phyloP scores from a whole-genome alignment of 2,329 filamentous ascomycete genomes.

The Cordyceps pruinosa region DNA sequence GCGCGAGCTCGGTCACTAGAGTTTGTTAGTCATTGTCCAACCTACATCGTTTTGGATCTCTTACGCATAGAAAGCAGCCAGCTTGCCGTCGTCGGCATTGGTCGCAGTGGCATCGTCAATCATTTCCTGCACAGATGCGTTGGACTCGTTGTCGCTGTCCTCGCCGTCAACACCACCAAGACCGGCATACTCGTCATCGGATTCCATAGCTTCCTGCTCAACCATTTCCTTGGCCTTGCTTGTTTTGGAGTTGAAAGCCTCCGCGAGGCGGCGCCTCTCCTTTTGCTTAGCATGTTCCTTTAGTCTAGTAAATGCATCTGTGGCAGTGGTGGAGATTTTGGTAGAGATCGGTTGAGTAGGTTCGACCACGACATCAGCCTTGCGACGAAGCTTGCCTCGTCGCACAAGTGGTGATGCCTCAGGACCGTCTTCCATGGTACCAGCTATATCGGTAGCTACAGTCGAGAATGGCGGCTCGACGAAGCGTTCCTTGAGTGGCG shows the following conservation, averaged over 20 bases:
- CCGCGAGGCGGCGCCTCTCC: conserved; percentile 44
- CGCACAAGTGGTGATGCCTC: conserved; percentile 61
- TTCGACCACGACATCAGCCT: conserved; percentile 25
- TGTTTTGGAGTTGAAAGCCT: conserved; percentile 72
- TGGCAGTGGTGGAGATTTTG: neutral
- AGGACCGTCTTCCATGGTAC: conserved; percentile 28
- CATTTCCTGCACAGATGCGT: conserved; percentile 73
- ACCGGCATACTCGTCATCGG: conserved; percentile 95
- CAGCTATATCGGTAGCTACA: conserved; percentile 56
- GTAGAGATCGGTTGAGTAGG: neutral
- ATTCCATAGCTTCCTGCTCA: conserved; percentile 92
- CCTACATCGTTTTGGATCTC: conserved; percentile 30
- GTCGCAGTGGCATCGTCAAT: conserved; percentile 79
- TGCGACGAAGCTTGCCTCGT: conserved; percentile 48
- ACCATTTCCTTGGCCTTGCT: conserved; percentile 83
- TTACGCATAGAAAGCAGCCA: conserved; percentile 86
- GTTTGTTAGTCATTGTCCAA: conserved; percentile 14
- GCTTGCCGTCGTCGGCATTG: conserved; percentile 68
- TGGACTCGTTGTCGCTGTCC: conserved; percentile 65
- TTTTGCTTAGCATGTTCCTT: conserved; percentile 54
- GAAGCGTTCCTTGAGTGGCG: conserved; percentile 64
- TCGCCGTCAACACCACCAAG: conserved; percentile 87
- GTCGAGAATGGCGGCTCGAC: conserved; percentile 60
- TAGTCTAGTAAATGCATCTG: conserved; percentile 60
- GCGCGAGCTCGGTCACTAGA: conserved; percentile 68